Percentiles rank a stretch among this genome's conserved stretches.
Evolutionary conservation across 768 basidiomycete species (phyloP).

Genomic region (Collybiopsis luxurians): DNA sequence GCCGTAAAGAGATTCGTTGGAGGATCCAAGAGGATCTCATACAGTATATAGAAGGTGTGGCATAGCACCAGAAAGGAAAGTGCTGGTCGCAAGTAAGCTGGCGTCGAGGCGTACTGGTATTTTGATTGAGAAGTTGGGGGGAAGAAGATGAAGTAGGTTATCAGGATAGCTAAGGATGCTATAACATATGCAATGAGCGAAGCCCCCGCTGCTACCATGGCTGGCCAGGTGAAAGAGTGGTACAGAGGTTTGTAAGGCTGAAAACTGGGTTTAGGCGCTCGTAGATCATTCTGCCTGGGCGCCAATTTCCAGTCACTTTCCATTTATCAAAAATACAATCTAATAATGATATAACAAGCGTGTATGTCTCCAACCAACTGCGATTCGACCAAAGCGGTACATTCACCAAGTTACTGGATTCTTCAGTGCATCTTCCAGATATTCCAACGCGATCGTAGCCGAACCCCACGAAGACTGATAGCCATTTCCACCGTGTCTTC

Average conservation of each 20-base stretch:
- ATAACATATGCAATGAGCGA: slow-evolving; percentile 2
- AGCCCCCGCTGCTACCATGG: slow-evolving; percentile 1
- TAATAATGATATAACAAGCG: no score
- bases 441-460: slow-evolving; percentile 46
- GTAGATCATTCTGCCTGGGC: no score
- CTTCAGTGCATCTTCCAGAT: slow-evolving; percentile 37
- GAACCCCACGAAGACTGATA: slow-evolving; percentile 70
- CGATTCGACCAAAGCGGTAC: no score
- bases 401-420: background rate
- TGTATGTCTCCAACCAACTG: no score
- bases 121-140: background rate
- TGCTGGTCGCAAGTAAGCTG: slow-evolving; percentile 12
- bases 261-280: no score
- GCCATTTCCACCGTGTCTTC: slow-evolving; percentile 63
- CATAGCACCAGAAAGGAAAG: slow-evolving; percentile 40
- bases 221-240: no score
- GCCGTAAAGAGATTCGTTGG: slow-evolving; percentile 63
- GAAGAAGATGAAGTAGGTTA: slow-evolving; percentile 5
- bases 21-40: slow-evolving; percentile 41
- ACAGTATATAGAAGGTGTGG: slow-evolving; percentile 50
- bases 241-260: no score
- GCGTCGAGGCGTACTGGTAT: background rate
- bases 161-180: background rate
- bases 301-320: no score
- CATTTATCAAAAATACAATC: no score